These are phyloP conservation scores for Ogataea naganishii DNA, from an alignment of 805 yeast species.

Conservation along the genomic window DNA sequence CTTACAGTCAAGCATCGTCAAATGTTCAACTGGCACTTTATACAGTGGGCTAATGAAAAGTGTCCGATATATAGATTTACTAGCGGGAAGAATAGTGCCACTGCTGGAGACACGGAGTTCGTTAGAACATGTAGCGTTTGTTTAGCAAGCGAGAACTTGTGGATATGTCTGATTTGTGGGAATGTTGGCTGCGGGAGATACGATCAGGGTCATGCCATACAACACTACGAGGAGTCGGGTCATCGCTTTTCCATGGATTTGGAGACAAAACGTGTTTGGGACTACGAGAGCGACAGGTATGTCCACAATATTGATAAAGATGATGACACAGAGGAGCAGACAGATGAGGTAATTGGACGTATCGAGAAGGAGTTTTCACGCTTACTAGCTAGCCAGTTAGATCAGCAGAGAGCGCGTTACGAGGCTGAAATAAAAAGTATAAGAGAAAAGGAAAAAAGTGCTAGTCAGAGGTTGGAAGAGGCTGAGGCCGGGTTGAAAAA, in stretches of 20 bases:
- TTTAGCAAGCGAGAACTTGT: slow-evolving; percentile 49
- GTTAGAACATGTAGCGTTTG: slow-evolving; percentile 45
- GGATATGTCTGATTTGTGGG: slow-evolving; percentile 90
- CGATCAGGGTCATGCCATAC: slow-evolving; percentile 76
- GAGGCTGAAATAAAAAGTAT: slow-evolving; percentile 50
- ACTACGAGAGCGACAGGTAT: slow-evolving; percentile 83
- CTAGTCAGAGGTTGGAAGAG: background rate
- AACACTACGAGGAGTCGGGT: slow-evolving; percentile 67
- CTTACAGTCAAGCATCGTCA: slow-evolving; percentile 89
- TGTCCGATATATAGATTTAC: slow-evolving; percentile 90
- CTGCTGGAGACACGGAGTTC: slow-evolving; percentile 1
- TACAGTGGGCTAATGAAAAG: slow-evolving; percentile 82
- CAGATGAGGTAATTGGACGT: slow-evolving; percentile 40
- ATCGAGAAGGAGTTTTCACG: slow-evolving; percentile 75
- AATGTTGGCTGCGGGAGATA: slow-evolving; percentile 89
- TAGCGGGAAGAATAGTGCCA: slow-evolving; percentile 15
- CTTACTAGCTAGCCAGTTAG: slow-evolving; percentile 68
- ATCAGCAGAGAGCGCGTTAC: slow-evolving; percentile 78
- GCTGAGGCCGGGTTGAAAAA: slow-evolving; percentile 3
- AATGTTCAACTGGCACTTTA: slow-evolving; percentile 83
- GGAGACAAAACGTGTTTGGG: slow-evolving; percentile 84
- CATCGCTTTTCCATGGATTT: slow-evolving; percentile 92
- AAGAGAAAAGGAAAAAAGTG: slow-evolving; percentile 3
- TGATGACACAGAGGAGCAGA: slow-evolving; percentile 7
- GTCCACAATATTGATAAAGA: slow-evolving; percentile 42